Percentiles rank a stretch among this genome's conserved stretches.
Evolutionary conservation across 192 early-diverging fungal species (phyloP).

Genomic region (Martensiomyces pterosporus): DNA sequence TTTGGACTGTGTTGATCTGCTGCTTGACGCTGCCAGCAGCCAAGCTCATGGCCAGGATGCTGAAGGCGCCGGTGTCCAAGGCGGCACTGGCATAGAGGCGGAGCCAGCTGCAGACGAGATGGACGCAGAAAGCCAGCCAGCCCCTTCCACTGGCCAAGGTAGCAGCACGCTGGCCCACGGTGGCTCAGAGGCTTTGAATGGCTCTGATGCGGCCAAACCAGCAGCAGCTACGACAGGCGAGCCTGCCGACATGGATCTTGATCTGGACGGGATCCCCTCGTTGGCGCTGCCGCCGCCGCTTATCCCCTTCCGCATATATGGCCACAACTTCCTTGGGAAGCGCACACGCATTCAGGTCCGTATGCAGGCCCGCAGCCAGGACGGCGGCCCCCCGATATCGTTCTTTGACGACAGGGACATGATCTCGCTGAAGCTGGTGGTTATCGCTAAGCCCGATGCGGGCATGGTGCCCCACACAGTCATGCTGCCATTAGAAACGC

Average conservation of each 20-base stretch:
- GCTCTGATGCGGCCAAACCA: background rate
- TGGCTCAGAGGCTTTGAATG: no score
- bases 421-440: slow-evolving; percentile 77
- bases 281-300: slow-evolving; percentile 95
- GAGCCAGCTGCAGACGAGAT: background rate
- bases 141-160: no score
- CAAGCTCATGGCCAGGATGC: background rate
- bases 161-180: no score
- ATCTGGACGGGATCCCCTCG: slow-evolving; percentile 88
- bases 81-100: background rate
- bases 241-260: slow-evolving; percentile 53
- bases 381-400: slow-evolving; percentile 22
- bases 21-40: slow-evolving; percentile 60
- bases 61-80: slow-evolving; percentile 5
- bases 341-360: slow-evolving; percentile 80
- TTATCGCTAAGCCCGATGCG: slow-evolving; percentile 81
- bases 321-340: slow-evolving; percentile 94
- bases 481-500: slow-evolving; percentile 80
- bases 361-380: slow-evolving; percentile 52
- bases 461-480: slow-evolving; percentile 88
- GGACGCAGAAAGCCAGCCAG: no score
- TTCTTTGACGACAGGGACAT: slow-evolving; percentile 41
- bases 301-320: slow-evolving; percentile 96
- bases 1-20: slow-evolving; percentile 69
- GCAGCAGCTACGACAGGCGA: background rate